Evolutionary conservation across 192 early-diverging fungal species (phyloP), one percentile per base, ranked within the genome.

Genomic region (Cetraspora pellucida): DNA sequence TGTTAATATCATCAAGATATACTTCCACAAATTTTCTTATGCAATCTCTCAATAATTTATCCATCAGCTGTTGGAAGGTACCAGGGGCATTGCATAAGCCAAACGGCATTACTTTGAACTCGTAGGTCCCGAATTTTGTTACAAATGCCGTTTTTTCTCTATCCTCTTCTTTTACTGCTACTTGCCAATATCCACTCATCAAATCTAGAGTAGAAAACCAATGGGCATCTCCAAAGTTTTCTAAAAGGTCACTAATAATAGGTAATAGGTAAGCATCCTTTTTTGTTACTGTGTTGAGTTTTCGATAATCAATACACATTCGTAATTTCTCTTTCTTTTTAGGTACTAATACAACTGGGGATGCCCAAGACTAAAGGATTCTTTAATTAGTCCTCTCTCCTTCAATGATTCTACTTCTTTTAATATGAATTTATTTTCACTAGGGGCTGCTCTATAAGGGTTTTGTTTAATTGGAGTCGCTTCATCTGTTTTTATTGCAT

Each of bases 191-290:
- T 5, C 81, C 70, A 21, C 50, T 64, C 0, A 72, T 69, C 25
- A 78, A 68, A 19, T 79, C 77, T 9, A 82, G 17, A 0, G 46
- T 58, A 0, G 84, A 67, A 46, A 87, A 85, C n/a, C 30, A 73
- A 21, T 59, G 0, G 0, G 55, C 0, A 0, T 19, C 45, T 0
- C 13, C 13, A 2, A 75, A 63, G 1, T n/a, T 66, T 61, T 77
- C 77, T 3, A 87, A 58, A 0, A 85, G 0, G 11, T 88, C 84
- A 7, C 74, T 74, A 19, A 88, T 82, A 1, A 52, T 21, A 13
- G 87, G 85, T 37, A 87, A 63, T 0, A 84, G 81, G 68, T 84
- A 85, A 0, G 46, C 16, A 59, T 87, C 78, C 19, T 77, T 74
- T 27, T 72, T 66, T 1, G 86, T 86, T 19, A 81, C 52, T 0